A percentile compares a stretch with the other conserved stretches of the same genome.
Evolutionary conservation across 495 filamentous ascomycete species (phyloP).

Genomic region (Annulohypoxylon nitens): DNA sequence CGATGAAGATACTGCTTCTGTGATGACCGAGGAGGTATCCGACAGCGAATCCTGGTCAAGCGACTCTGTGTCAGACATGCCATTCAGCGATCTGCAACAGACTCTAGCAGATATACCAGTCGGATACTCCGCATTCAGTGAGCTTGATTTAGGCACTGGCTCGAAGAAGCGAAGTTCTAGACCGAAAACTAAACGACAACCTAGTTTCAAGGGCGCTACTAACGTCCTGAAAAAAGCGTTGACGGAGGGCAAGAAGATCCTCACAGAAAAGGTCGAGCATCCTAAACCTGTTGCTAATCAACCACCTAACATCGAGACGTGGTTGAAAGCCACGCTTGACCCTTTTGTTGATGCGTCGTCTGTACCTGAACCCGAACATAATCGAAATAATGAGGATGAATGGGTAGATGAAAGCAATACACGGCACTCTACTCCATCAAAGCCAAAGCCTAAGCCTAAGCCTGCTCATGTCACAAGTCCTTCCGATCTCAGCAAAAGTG

Average conservation of each 20-base stretch:
- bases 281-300: constrained; percentile 61
- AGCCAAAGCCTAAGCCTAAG: constrained; percentile 32
- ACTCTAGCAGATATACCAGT: constrained; percentile 67
- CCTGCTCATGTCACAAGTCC: constrained; percentile 17
- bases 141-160: constrained; percentile 64
- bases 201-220: constrained; percentile 65
- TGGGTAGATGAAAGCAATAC: constrained; percentile 43
- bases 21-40: constrained; percentile 43
- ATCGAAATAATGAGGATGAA: constrained; percentile 40
- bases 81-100: constrained; percentile 59
- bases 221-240: constrained; percentile 69
- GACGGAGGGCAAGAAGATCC: constrained; percentile 66
- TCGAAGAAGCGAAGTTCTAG: constrained; percentile 58
- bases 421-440: constrained; percentile 33
- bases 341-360: constrained; percentile 74
- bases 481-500: constrained; percentile 28
- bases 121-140: constrained; percentile 70
- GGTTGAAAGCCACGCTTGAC: constrained; percentile 79
- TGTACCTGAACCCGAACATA: constrained; percentile 49
- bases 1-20: constrained; percentile 39
- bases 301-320: constrained; percentile 77
- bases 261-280: constrained; percentile 65
- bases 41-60: constrained; percentile 50
- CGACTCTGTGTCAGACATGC: constrained; percentile 51
- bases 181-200: constrained; percentile 58